Conservation (phyloP, 2,329 filamentous ascomycete genomes). For the Clarireedia homoeocarpa region DNA sequence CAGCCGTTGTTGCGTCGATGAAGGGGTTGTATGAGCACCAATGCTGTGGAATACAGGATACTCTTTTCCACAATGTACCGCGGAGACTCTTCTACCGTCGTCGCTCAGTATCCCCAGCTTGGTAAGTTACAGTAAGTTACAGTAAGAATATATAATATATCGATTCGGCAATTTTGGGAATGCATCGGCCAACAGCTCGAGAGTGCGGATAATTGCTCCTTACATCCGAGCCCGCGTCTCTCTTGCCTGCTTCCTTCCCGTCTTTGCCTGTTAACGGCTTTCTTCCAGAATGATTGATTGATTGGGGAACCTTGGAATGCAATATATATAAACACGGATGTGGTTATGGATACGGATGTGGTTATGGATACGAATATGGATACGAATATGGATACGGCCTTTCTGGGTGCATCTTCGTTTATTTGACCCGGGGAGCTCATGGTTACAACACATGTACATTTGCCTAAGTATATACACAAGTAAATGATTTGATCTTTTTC, state of each 20-base stretch:
- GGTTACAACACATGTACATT: background rate
- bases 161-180: background rate
- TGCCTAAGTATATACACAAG: background rate
- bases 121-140: no score
- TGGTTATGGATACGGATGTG: background rate
- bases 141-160: background rate
- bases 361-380: no score
- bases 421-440: background rate
- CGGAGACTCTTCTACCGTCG: background rate
- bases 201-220: background rate
- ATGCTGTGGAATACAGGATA: background rate
- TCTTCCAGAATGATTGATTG: background rate
- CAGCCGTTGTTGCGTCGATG: background rate
- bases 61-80: background rate
- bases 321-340: background rate
- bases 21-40: background rate
- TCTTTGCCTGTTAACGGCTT: background rate
- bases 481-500: background rate
- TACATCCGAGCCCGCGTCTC: background rate
- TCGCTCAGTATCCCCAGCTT: background rate
- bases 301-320: background rate
- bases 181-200: background rate
- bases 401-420: no score
- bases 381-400: no score
- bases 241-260: background rate